A percentile compares a stretch with the other conserved stretches of the same genome.
Evolutionary conservation across 1,284 basidiomycete genomes (phyloP).

Genomic region (Leccinum subrobustum): DNA sequence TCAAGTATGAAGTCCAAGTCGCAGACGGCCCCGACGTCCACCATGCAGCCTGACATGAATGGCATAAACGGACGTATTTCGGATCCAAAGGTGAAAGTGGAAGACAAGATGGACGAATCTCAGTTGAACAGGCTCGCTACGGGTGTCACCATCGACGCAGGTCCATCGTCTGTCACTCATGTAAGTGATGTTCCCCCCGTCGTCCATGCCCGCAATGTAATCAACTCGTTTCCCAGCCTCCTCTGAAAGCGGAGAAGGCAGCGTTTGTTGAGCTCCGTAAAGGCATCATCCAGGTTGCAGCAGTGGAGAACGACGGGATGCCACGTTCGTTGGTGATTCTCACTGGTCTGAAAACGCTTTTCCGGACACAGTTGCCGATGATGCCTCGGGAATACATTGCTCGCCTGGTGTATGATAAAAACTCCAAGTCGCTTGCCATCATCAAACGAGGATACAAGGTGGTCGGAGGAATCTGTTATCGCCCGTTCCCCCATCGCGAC

Average conservation of each 20-base stretch:
- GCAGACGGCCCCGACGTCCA: slow-evolving; percentile 46
- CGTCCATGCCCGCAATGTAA: neutral
- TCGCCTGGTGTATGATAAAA: slow-evolving; percentile 89
- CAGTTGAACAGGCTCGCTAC: slow-evolving; percentile 72
- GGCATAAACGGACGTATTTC: slow-evolving; percentile 43
- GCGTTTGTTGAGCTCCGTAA: slow-evolving; percentile 82
- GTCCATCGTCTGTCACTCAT: slow-evolving; percentile 44
- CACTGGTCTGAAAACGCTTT: slow-evolving; percentile 94
- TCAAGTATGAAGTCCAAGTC: slow-evolving; percentile 59
- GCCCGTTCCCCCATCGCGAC: slow-evolving; percentile 91
- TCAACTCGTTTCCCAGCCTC: slow-evolving; percentile 39
- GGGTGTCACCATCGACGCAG: slow-evolving; percentile 77
- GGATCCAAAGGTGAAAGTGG: slow-evolving; percentile 62
- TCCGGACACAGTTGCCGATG: slow-evolving; percentile 97
- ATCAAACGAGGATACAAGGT: slow-evolving; percentile 95
- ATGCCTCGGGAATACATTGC: slow-evolving; percentile 99
- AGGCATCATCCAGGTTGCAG: slow-evolving; percentile 82
- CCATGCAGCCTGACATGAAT: slow-evolving; percentile 46
- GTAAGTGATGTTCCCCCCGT: slow-evolving; percentile 36
- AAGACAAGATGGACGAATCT: slow-evolving; percentile 75
- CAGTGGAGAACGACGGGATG: slow-evolving; percentile 83
- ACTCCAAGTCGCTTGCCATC: slow-evolving; percentile 92
- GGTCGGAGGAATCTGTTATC: slow-evolving; percentile 96
- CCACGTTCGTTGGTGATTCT: slow-evolving; percentile 83
- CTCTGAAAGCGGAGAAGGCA: slow-evolving; percentile 67